These are phyloP conservation scores for Hydrangea macrophylla DNA, from an alignment of 148 eudicot genomes.

Conservation along the genomic window DNA sequence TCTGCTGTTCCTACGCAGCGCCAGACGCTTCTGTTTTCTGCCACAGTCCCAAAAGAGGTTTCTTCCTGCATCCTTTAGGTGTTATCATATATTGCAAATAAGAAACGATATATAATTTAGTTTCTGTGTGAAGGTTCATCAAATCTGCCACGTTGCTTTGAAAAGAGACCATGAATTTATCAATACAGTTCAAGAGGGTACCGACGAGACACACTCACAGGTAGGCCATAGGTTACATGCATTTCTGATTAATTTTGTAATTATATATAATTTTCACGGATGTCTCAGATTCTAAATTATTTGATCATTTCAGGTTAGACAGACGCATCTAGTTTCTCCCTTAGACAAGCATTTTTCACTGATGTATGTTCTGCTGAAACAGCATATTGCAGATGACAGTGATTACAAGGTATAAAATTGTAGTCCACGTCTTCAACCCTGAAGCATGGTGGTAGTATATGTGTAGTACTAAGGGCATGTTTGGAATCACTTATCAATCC, in stretches of 20 bases:
- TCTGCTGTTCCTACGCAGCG: slow-evolving; percentile 94
- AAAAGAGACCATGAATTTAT: slow-evolving; percentile 86
- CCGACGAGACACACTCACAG: slow-evolving; percentile 86
- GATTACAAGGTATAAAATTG: slow-evolving; percentile 74
- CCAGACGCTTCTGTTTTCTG: slow-evolving; percentile 91
- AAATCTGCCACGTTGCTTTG: slow-evolving; percentile 82
- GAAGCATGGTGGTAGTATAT: too few relatives aligned
- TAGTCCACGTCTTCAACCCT: too few relatives aligned
- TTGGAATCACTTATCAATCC: too few relatives aligned
- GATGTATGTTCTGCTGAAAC: slow-evolving; percentile 68
- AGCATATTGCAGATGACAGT: slow-evolving; percentile 83
- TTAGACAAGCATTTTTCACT: slow-evolving; percentile 80
- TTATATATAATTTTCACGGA: background rate
- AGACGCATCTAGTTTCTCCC: slow-evolving; percentile 80
- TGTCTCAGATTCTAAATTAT: slow-evolving; percentile 9
- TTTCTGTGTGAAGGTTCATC: slow-evolving; percentile 82
- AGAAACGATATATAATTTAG: too few relatives aligned
- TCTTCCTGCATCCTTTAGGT: too few relatives aligned
- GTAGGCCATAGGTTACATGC: slow-evolving; percentile 36
- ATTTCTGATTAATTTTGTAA: slow-evolving; percentile 6
- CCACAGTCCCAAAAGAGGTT: slow-evolving; percentile 86
- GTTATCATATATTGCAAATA: too few relatives aligned
- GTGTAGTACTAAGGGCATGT: too few relatives aligned
- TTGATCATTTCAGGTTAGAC: slow-evolving; percentile 62
- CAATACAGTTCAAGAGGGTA: slow-evolving; percentile 75